These are phyloP conservation scores for Flagelloscypha sp. DNA, from an alignment of 768 basidiomycete species.

Conservation along the genomic window DNA sequence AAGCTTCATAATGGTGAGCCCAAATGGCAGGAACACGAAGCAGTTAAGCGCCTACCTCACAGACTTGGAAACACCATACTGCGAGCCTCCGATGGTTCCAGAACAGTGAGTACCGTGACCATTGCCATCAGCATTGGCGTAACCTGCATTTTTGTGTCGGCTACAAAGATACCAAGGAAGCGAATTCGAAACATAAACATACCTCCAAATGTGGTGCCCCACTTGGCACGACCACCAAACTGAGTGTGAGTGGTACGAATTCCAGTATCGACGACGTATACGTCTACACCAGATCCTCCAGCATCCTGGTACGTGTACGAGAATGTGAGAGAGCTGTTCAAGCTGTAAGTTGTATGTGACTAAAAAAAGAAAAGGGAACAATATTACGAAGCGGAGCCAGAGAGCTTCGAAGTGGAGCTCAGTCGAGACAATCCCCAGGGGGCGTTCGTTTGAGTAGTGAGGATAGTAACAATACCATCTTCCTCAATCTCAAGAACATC, in stretches of 20 bases:
- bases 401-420: too few relatives aligned
- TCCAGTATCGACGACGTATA: conserved; percentile 52
- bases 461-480: conserved; percentile 21
- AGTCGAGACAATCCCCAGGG: too few relatives aligned
- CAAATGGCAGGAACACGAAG: conserved; percentile 17
- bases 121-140: conserved; percentile 24
- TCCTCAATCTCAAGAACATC: conserved; percentile 21
- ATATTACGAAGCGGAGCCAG: too few relatives aligned
- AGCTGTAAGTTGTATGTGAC: too few relatives aligned
- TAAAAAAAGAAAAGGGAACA: too few relatives aligned
- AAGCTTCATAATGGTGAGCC: too few relatives aligned
- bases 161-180: not conserved
- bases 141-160: not conserved
- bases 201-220: conserved; percentile 30
- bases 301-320: conserved; percentile 44
- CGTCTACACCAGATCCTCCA: conserved; percentile 65
- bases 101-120: conserved; percentile 36
- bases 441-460: too few relatives aligned
- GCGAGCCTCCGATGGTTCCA: conserved; percentile 26
- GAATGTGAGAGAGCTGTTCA: too few relatives aligned
- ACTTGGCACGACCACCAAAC: conserved; percentile 34
- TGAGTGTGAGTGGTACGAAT: conserved; percentile 44
- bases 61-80: conserved; percentile 27
- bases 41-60: not conserved
- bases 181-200: conserved; percentile 7